Evolutionary conservation across 495 filamentous ascomycete genomes (phyloP), one percentile per base, ranked within the genome.

Genomic region (Choiromyces venosus): DNA sequence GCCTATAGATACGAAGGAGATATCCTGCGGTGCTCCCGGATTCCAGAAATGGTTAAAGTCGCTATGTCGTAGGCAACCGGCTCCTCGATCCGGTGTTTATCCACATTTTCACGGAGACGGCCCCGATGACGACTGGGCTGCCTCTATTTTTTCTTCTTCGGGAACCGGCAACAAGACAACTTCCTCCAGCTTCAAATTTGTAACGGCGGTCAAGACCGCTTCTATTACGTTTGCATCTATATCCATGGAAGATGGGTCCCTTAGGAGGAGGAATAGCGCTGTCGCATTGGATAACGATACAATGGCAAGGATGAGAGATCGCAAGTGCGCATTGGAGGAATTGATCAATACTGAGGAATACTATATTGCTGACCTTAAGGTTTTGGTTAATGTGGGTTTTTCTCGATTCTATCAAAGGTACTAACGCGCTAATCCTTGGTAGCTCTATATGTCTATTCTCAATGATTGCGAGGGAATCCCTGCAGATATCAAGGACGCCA

Each of bases 291-390:
- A 97, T 77, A 87, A 91, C 71, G 89, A 85, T n/a, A 90, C 91
- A 36, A 87, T 87, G 64, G 86, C 87, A 69, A 86, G 95, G 35
- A 86, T 93, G 18, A 78, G 90, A 56, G 90, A 93, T 76, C 87
- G 95, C 68, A 89, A 92, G 14, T 88, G 88, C 71, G 89, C 94
- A 29, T 81, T 98, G 56, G 91, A 92, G 76, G 95, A 99, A 82
- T 83, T 99, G 29, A 86, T 97, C 69, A 86, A 82, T 64, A 94
- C 93, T 0, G 95, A 98, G 82, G 91, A 94, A 79, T 89, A 91
- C 76, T 98, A 98, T 83, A 87, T 97, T 71, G 88, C 88, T 25
- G 94, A 96, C 74, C 82, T 98, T 69, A 92, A 92, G 78, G 91
- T 94, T 68, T 84, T 99, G 71, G 88, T 91, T 77, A 92, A 94